Base-by-base conservation (phyloP, 2,329 filamentous ascomycete species). In the Aquanectria penicillioides region DNA sequence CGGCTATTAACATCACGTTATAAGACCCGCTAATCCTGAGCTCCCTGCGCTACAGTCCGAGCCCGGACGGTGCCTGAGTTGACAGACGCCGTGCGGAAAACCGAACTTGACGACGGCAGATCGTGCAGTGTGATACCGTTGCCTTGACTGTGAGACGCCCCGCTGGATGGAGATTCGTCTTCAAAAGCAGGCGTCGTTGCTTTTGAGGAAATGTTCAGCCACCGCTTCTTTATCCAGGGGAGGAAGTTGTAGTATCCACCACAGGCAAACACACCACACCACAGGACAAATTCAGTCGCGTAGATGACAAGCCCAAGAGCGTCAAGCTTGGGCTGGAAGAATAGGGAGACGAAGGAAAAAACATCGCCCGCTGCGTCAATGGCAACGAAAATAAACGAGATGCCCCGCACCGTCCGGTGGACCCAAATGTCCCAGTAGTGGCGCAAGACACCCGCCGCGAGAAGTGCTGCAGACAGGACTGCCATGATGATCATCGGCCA, bases 361-460 rank as follows among this genome's bases (percentile, higher is more conserved):
- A 92, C 70, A 70, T 92, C 89, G 0, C 89, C 89, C 1, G 86
- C 79, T 0, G 88, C 89, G 73, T 92, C 89, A 37, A 92, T 89
- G 2, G 79, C 86, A 0, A 90, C 88, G 63, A 92, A 92, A 3
- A 90, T 76, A 71, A 92, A 91, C 1, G 88, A 90, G 33, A 92
- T 91, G 7, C 89, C 89, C 12, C 87, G 80, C 2, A 91, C 89
- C 0, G 88, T 90, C 6, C 85, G 81, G 63, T 90, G 83, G 2
- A 80, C 70, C 67, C 85, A 90, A 18, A 92, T 91, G 61, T 92
- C 89, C 78, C 83, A 85, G 66, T 91, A 92, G 69, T 92, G 88
- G 2, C 85, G 77, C 7, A 90, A 74, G 0, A 92, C 89, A 0
- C 89, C 89, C 2, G 86, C 81, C 2, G 86, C 86, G 2, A 92